These are phyloP conservation scores for Ampelomyces quisqualis DNA, from an alignment of 2,329 filamentous ascomycete species.

Conservation along the genomic window DNA sequence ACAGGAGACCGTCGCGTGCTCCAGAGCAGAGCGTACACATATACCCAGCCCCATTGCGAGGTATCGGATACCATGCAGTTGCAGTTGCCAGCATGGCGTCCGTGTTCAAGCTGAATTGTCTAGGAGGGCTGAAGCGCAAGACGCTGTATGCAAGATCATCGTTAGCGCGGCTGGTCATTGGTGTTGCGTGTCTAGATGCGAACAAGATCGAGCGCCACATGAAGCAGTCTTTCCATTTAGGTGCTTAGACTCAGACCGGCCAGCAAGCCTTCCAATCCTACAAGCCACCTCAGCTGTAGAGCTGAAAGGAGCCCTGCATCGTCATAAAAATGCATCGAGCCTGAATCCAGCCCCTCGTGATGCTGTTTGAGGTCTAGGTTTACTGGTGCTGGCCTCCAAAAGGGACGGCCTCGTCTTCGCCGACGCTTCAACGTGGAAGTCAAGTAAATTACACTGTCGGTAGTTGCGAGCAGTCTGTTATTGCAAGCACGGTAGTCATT, in stretches of 20 bases:
- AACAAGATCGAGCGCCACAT: conserved; percentile 1
- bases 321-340: neutral
- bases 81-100: conserved; percentile 8
- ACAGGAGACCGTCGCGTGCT: conserved; percentile 7
- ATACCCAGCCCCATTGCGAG: conserved; percentile 3
- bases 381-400: neutral
- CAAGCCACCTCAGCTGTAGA: conserved; percentile 3
- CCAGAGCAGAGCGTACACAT: conserved; percentile 3
- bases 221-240: neutral
- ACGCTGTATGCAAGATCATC: conserved; percentile 2
- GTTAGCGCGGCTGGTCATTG: neutral
- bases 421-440: neutral
- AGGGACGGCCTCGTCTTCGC: neutral
- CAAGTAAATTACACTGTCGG: too few relatives aligned
- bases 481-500: too few relatives aligned
- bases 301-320: conserved; percentile 1
- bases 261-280: neutral
- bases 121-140: conserved; percentile 1
- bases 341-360: conserved; percentile 3
- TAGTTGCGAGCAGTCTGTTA: too few relatives aligned
- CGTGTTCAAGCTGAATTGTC: conserved; percentile 3
- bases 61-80: conserved; percentile 1
- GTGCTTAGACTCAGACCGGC: neutral
- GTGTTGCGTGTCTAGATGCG: neutral
- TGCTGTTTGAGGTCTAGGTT: neutral